These are phyloP conservation scores for apple (Malus domestica) DNA, from an alignment of 306 rosid genomes.

Conservation along the genomic window ASM211411v1 NC_041800.1:26485233-26485732, in stretches of 20 bases:
- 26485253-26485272: constrained; percentile 99
- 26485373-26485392: constrained; percentile 51
- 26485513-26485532: too few species aligned
- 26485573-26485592: too few species aligned
- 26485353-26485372: constrained; percentile 79
- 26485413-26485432: too few species aligned
- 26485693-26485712: background rate
- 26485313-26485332: constrained; percentile 92
- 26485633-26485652: background rate
- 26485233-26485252: constrained; percentile 98
- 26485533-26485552: too few species aligned
- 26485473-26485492: too few species aligned
- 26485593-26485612: too few species aligned
- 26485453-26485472: too few species aligned
- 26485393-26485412: background rate
- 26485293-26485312: constrained; percentile 89
- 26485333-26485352: constrained; percentile 68
- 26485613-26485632: too few species aligned
- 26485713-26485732: background rate
- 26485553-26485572: too few species aligned
- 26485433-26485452: too few species aligned
- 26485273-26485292: constrained; percentile 93
- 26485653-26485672: background rate
- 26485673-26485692: background rate
- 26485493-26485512: too few species aligned